A percentile compares a stretch with the other conserved stretches of the same genome.
These are phyloP conservation scores for Verbascum thapsus DNA, from an alignment of 257 asterid genomes.

Conservation along the genomic window DNA sequence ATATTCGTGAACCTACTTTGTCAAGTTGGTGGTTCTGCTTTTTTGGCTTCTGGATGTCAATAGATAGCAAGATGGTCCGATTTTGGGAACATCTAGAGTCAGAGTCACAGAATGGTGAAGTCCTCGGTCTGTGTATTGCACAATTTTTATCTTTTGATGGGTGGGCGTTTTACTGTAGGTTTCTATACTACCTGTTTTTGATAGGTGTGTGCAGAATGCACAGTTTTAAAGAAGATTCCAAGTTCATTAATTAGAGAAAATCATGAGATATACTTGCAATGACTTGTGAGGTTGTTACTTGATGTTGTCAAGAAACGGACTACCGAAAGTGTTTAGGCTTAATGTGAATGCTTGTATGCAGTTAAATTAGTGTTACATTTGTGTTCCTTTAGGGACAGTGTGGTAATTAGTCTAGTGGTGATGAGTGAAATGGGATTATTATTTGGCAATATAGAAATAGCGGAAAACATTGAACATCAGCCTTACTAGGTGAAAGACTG, in stretches of 20 bases:
- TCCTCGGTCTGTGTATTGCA: background rate
- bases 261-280: background rate
- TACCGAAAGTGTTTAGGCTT: background rate
- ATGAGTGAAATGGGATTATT: background rate
- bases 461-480: constrained; percentile 9
- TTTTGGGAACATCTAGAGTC: background rate
- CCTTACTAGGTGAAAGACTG: constrained; percentile 22
- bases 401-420: background rate
- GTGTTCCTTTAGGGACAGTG: background rate
- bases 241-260: constrained; percentile 2
- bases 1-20: constrained; percentile 14
- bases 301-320: constrained; percentile 2
- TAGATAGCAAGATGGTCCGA: background rate
- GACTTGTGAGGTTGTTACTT: background rate
- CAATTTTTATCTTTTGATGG: background rate
- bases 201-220: background rate
- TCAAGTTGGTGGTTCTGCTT: constrained; percentile 2
- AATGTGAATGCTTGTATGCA: background rate
- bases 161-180: background rate
- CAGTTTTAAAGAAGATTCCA: constrained; percentile 3
- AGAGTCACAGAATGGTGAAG: background rate
- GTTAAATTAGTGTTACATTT: background rate
- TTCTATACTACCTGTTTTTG: background rate
- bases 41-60: background rate
- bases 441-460: background rate